Evolutionary conservation across 2,329 filamentous ascomycete genomes (phyloP), one percentile per base, ranked within the genome.

Genomic region (Phaeosphaeria sp.): DNA sequence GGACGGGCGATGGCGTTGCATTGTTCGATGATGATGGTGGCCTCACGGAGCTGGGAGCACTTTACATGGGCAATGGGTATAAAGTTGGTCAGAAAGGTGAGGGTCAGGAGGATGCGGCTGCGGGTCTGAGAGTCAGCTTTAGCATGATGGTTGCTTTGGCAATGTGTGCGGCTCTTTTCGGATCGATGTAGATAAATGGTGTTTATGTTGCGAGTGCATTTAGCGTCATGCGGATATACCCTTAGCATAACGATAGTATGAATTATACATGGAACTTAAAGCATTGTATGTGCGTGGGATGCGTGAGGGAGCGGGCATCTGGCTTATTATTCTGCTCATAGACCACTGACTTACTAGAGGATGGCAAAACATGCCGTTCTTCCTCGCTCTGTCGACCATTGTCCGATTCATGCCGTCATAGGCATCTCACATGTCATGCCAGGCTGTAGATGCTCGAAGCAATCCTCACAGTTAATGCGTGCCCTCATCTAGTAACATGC

Each of bases 1-100:
- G 73, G 73, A 75, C 74, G 21, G 74, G 74, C 1, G 67, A 75
- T 52, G 65, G 68, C 2, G 74, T 76, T 3, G 73, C 73, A 18
- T 47, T 76, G 46, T 76, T 76, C 21, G 66, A 73, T 50, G 62
- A 65, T 7, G 64, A 71, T 48, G 74, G 74, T 0, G 72, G 67
- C 1, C 58, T 76, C 50, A 75, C 73, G 4, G 63, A 71, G 42
- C 49, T 75, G 36, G 74, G 74, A 1, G 73, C 72, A 0, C 42
- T 75, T 46, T 76, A 76, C 36, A 61, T 76, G 65, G 72, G 73
- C 11, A 58, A 65, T 39, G 68, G 71, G 6, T 76, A 72, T 17
- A 46, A 60, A 44, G 50, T 67, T 46, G 74, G 74, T 1, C 69
- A 75, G 59, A 72, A 74, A 51, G 73, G 74, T 0, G 56, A 72